Conservation (phyloP, 2,329 filamentous ascomycete genomes). For the Fusarium nodosum region DNA sequence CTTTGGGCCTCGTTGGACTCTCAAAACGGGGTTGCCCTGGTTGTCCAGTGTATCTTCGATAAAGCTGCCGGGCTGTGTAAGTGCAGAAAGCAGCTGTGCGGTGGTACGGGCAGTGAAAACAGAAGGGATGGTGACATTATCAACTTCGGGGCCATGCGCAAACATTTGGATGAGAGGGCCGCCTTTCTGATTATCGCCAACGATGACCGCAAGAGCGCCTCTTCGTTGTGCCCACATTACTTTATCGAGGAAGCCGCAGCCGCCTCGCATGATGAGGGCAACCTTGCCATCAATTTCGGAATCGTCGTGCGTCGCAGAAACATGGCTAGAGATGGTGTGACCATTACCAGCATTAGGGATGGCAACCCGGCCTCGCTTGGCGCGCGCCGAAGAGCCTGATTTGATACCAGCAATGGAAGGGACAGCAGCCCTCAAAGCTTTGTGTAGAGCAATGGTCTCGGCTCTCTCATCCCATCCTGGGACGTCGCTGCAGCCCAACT, state of each 20-base stretch:
- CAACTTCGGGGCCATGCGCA: constrained; percentile 89
- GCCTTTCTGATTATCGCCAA: constrained; percentile 92
- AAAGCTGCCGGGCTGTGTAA: constrained; percentile 79
- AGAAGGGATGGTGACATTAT: constrained; percentile 93
- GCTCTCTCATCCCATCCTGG: constrained; percentile 83
- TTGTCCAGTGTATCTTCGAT: constrained; percentile 72
- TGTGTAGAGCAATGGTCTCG: constrained; percentile 60
- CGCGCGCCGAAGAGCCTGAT: constrained; percentile 41
- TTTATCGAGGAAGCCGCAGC: constrained; percentile 96
- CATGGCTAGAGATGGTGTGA: constrained; percentile 69
- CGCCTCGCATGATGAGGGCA: constrained; percentile 89
- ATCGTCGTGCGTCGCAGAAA: constrained; percentile 89
- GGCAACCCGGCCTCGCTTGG: constrained; percentile 52
- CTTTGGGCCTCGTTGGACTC: constrained; percentile 64
- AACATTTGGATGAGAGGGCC: constrained; percentile 97
- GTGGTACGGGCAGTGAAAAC: constrained; percentile 96
- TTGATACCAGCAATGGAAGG: constrained; percentile 40
- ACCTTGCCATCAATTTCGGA: constrained; percentile 95
- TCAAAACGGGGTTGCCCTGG: constrained; percentile 69
- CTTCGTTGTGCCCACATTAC: constrained; percentile 96
- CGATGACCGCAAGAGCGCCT: constrained; percentile 89
- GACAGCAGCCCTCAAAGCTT: constrained; percentile 53
- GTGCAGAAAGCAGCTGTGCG: constrained; percentile 89
- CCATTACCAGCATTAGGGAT: constrained; percentile 52
- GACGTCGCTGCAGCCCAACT: constrained; percentile 95